These are phyloP conservation scores for Penicillium ucsense DNA, from an alignment of 495 filamentous ascomycete species.

Conservation along the genomic window DNA sequence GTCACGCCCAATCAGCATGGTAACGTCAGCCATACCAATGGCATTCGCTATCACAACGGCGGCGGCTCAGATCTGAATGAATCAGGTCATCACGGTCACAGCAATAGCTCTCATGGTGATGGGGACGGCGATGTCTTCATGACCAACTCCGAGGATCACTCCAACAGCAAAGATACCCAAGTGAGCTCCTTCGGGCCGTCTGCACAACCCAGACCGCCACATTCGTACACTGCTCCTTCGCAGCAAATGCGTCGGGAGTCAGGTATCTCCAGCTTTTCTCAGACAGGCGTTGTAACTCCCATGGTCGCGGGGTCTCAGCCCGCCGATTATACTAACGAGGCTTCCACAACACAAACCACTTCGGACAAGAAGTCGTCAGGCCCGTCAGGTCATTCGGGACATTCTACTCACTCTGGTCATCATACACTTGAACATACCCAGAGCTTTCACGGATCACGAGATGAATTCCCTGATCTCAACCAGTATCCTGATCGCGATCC, in stretches of 20 bases:
- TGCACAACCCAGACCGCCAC: conserved; percentile 39
- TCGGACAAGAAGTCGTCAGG: conserved; percentile 61
- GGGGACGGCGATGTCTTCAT: conserved; percentile 48
- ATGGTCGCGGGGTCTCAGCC: conserved; percentile 69
- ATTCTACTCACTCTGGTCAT: conserved; percentile 3
- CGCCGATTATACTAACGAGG: conserved; percentile 69
- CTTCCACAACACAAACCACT: conserved; percentile 72
- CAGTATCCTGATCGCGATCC: conserved; percentile 33
- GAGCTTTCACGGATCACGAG: conserved; percentile 23
- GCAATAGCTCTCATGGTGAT: conserved; percentile 58
- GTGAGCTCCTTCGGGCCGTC: conserved; percentile 43
- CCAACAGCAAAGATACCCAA: conserved; percentile 31
- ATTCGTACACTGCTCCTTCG: conserved; percentile 42
- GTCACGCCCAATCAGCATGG: conserved; percentile 41
- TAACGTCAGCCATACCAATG: conserved; percentile 43
- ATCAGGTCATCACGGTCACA: conserved; percentile 34
- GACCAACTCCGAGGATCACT: conserved; percentile 38
- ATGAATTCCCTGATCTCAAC: conserved; percentile 15
- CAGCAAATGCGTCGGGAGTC: conserved; percentile 43
- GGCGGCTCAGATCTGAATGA: conserved; percentile 41
- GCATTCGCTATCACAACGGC: conserved; percentile 23
- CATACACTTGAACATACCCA: conserved; percentile 45
- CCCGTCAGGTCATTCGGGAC: conserved; percentile 28
- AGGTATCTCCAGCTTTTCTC: conserved; percentile 46
- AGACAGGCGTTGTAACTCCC: conserved; percentile 62